Conservation (phyloP, 2,329 filamentous ascomycete genomes). For the Diatrype stigma region DNA sequence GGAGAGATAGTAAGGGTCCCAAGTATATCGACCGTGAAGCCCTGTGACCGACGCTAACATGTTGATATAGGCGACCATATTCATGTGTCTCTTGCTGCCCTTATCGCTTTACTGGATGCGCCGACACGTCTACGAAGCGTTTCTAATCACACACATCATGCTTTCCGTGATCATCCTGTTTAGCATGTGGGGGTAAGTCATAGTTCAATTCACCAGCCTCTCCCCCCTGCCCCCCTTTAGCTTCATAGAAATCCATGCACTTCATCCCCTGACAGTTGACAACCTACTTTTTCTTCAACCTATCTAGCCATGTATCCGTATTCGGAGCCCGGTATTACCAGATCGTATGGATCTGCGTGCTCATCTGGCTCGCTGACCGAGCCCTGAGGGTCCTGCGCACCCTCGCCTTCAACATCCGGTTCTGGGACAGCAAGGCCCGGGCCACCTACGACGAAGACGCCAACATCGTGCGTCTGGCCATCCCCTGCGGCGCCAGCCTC, state of each 20-base stretch:
- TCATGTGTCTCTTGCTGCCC: slow-evolving; percentile 41
- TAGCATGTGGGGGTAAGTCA: slow-evolving; percentile 47
- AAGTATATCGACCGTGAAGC: neutral
- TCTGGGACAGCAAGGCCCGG: slow-evolving; percentile 32
- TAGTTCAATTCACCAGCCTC: slow-evolving; percentile 7
- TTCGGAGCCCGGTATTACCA: slow-evolving; percentile 45
- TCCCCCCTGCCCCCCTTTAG: no score
- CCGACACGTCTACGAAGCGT: slow-evolving; percentile 48
- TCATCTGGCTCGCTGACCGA: slow-evolving; percentile 48
- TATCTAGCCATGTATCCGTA: slow-evolving; percentile 49
- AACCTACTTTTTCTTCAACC: no score
- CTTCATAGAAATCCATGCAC: no score
- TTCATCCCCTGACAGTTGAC: slow-evolving; percentile 2
- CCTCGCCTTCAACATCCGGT: slow-evolving; percentile 33
- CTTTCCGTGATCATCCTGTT: slow-evolving; percentile 46
- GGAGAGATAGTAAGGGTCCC: slow-evolving; percentile 39
- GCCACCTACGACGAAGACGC: slow-evolving; percentile 32
- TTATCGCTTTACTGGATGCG: slow-evolving; percentile 50
- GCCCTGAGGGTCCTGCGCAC: slow-evolving; percentile 40
- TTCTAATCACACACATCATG: slow-evolving; percentile 46
- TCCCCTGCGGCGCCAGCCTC: slow-evolving; percentile 30
- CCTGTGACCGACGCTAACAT: neutral
- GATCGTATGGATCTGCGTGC: slow-evolving; percentile 45
- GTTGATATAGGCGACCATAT: slow-evolving; percentile 34
- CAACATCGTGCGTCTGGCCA: slow-evolving; percentile 38